Conservation (phyloP, 768 basidiomycete genomes). For the Auricularia heimuer region DNA sequence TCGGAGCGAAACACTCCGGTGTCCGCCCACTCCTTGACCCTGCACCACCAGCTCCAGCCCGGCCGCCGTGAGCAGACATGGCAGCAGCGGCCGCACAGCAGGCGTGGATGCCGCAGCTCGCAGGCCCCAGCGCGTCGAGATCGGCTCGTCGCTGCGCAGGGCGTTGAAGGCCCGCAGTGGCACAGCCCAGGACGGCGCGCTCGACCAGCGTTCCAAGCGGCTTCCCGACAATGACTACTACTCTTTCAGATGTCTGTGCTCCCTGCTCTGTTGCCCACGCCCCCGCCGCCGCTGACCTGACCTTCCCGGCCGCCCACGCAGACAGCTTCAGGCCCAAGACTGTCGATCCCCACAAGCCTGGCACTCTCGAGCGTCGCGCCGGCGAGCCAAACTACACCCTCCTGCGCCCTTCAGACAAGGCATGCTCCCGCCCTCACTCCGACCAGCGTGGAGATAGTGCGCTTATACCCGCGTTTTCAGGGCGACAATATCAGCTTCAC, state of each 20-base stretch:
- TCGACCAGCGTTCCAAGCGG: constrained; percentile 30
- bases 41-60: background rate
- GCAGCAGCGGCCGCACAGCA: background rate
- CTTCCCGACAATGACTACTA: constrained; percentile 62
- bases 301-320: constrained; percentile 17
- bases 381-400: constrained; percentile 39
- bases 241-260: constrained; percentile 60
- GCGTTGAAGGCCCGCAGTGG: constrained; percentile 63
- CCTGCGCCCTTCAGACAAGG: constrained; percentile 37
- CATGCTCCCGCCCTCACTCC: constrained; percentile 45
- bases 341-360: constrained; percentile 55
- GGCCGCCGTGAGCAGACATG: background rate
- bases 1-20: background rate
- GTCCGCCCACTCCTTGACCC: background rate
- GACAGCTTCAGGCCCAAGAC: constrained; percentile 72
- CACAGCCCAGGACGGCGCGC: constrained; percentile 20
- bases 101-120: constrained; percentile 40
- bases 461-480: constrained; percentile 23
- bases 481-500: constrained; percentile 46
- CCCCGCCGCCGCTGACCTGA: background rate
- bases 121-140: constrained; percentile 46
- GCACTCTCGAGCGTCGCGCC: constrained; percentile 48
- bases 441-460: background rate
- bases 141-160: constrained; percentile 54
- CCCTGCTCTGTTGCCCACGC: background rate